Evolutionary conservation across 129 eudicot genomes (phyloP).

Genomic region (Kitagawia praeruptora): DNA sequence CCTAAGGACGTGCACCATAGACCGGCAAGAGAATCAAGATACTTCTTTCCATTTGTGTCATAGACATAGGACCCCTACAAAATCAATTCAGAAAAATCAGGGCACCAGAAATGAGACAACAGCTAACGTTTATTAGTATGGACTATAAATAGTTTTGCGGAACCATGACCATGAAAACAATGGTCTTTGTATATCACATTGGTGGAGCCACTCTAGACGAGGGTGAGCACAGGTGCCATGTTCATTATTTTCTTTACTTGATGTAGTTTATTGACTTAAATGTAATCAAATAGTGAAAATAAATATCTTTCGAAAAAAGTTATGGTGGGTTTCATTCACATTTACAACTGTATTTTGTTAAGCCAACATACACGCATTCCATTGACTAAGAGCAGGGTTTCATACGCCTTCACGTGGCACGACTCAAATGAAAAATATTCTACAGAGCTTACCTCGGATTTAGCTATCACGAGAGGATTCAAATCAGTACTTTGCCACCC

Average conservation of each 20-base stretch:
- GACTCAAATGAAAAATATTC: not conserved
- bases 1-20: slow-evolving; percentile 93
- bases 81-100: slow-evolving; percentile 3
- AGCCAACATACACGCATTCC: not conserved
- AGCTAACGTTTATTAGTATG: not conserved
- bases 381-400: not conserved
- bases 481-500: slow-evolving; percentile 74
- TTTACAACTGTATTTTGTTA: not conserved
- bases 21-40: slow-evolving; percentile 95
- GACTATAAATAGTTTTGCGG: not conserved
- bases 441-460: slow-evolving; percentile 49
- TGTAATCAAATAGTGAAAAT: not conserved
- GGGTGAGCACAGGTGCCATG: too few species aligned
- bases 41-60: slow-evolving; percentile 70
- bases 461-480: slow-evolving; percentile 66
- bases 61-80: slow-evolving; percentile 82
- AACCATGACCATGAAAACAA: not conserved
- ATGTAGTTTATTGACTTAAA: not conserved
- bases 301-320: too few species aligned
- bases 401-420: not conserved
- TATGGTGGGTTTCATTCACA: not conserved
- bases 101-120: not conserved
- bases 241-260: not conserved
- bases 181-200: not conserved
- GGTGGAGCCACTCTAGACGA: too few species aligned